Evolutionary conservation across 345 rosid species (phyloP), one percentile per base, ranked within the genome.

Genomic region (Kernera saxatilis): DNA sequence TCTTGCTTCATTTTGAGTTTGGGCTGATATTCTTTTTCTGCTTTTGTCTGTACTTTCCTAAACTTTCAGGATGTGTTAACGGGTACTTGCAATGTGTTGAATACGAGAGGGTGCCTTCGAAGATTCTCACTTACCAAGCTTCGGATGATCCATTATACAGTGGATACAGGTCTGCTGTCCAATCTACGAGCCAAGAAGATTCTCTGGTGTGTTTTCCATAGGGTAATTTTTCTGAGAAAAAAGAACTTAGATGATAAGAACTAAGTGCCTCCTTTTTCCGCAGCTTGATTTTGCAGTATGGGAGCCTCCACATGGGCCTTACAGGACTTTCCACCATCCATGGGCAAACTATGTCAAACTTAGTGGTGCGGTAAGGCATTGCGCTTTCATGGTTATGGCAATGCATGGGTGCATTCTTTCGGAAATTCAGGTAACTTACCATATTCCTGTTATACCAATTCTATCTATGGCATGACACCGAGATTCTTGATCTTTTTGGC

Each of bases 241-340:
- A 39, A 39, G 27, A 58, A 50, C 11, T 15, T 40, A 6, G 54
- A 57, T 67, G 35, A 22, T 22, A 19, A 17, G 29, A 29, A 6
- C 6, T 7, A 25, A 55, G 15, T 6, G 8, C 39, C 35, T 72
- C 59, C 36, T 52, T 43, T 57, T 21, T 58, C 58, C 61, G 79
- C 79, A 91, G 98, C 56, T 86, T 58, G 90, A 73, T 29, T 92
- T 90, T 56, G 98, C 98, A 18, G 64, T 79, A 56, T 92, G 96
- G 96, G 98, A 92, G 75, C 98, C 98, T 18, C 95, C 96, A 39
- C 98, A 92, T 66, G 98, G 98, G 51, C 90, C 85, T 36, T 90
- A 88, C 50, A 85, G 69, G 68, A 70, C 84, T 21, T 89, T 88
- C 67, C 82, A 78, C 6, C 91, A 90, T 51, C 98, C 96, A 0